Base-by-base conservation (phyloP, 169 alveolate genomes). In the Cryptosporidium ubiquitum region DNA sequence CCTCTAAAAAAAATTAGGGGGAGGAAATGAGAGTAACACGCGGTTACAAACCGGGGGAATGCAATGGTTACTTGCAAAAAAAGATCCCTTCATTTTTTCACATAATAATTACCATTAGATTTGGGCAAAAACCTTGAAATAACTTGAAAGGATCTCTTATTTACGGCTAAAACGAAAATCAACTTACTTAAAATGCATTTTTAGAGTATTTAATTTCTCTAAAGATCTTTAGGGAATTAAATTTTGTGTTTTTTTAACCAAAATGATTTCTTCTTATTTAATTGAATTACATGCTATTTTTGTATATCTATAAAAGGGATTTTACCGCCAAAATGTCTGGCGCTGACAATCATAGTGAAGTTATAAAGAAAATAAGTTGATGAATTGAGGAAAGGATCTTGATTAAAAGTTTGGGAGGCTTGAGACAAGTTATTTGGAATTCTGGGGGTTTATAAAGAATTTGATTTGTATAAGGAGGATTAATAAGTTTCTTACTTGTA, bases 271-370 rank as follows among this genome's bases (percentile, higher is more conserved):
- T 35, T 64, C 29, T 6, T 31, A 29, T 2, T 64, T 2, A 47
- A 14, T 64, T 33, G 26, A 12, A 4, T 35, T 64, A 64, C 52
- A 64, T 64, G 71, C 42, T 29, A 26, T 9, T 31, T 3, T 10
- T 35, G 12, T 64, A 31, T 64, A 64, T 64, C 71, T 64, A 64
- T 26, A 58, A 64, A 64, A 64, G 71, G 42, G 71, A 64, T 64
- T 64, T 26, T 35, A 7, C 33, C 71, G 71, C 71, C 71, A 64
- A 55, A 64, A 33, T n/a, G 71, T 64, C 71, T 29, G 71, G 71
- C 71, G 71, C 52, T 64, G 71, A 64, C 52, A 9, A 33, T 14
- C 3, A n/a, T n/a, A 23, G 3, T 1, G 66, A 26, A 0, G 14
- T 55, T 23, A 55, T 7, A 23, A 26, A 55, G 35, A 35, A 23